Conservation (phyloP, 2,329 filamentous ascomycete species). For the Cladobotryum protrusum region DNA sequence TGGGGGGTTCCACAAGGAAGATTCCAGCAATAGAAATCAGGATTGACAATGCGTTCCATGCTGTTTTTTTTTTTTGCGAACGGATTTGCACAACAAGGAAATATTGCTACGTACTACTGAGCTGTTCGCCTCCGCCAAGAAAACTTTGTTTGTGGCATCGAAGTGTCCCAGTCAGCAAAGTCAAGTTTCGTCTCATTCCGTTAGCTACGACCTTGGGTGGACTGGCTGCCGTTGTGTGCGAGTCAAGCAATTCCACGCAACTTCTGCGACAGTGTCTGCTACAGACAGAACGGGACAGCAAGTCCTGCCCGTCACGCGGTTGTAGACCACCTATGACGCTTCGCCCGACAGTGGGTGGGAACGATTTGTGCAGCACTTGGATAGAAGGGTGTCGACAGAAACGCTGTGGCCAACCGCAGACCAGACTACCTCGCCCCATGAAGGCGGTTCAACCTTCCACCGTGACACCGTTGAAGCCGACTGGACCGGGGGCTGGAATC, state of each 20-base stretch:
- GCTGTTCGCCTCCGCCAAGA: conserved; percentile 7
- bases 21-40: neutral
- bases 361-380: neutral
- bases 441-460: conserved; percentile 11
- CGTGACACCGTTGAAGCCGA: conserved; percentile 14
- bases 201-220: neutral
- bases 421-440: conserved; percentile 12
- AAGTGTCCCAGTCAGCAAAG: neutral
- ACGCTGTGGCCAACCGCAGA: conserved; percentile 13
- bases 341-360: conserved; percentile 7
- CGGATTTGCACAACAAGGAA: neutral
- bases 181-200: conserved; percentile 7
- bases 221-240: neutral
- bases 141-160: conserved; percentile 10
- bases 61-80: neutral
- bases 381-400: conserved; percentile 5
- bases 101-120: conserved; percentile 2
- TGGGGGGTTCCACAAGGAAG: conserved; percentile 12
- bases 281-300: neutral
- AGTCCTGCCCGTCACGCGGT: conserved; percentile 11
- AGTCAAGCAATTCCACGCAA: conserved; percentile 4
- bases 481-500: conserved; percentile 12
- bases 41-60: neutral
- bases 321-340: conserved; percentile 8
- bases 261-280: neutral